Evolutionary conservation across 1,284 basidiomycete species (phyloP).

Genomic region (Coniophora puteana): DNA sequence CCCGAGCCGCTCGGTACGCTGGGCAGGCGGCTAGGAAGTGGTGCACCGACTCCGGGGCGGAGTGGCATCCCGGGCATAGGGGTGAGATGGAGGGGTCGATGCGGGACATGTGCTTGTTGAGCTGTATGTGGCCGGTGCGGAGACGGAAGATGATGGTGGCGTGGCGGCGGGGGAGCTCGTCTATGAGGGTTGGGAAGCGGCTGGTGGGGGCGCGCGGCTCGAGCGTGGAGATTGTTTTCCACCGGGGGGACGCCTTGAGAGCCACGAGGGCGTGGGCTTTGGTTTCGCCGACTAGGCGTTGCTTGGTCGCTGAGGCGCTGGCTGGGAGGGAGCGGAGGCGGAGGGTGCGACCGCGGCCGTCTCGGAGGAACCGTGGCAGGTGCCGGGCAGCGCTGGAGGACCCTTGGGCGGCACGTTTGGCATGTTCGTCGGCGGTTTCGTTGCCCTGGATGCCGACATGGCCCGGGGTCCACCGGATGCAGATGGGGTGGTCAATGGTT

Average conservation of each 20-base stretch:
- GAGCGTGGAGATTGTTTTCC: neutral
- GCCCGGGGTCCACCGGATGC: slow-evolving; percentile 2
- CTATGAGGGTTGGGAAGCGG: slow-evolving; percentile 3
- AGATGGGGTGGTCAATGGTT: too few relatives aligned
- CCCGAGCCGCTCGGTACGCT: neutral
- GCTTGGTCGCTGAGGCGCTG: slow-evolving; percentile 3
- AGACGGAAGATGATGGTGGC: slow-evolving; percentile 23
- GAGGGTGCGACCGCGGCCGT: too few relatives aligned
- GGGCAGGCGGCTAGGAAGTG: slow-evolving; percentile 25
- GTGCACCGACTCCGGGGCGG: slow-evolving; percentile 12
- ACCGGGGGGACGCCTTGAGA: neutral
- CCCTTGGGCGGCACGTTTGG: neutral
- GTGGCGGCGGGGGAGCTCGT: slow-evolving; percentile 3
- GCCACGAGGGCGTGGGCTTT: neutral
- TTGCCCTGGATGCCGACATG: slow-evolving; percentile 3
- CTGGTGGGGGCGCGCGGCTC: neutral
- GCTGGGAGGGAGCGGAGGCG: neutral
- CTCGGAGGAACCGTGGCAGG: neutral
- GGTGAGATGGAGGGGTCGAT: slow-evolving; percentile 11
- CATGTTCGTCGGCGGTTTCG: neutral
- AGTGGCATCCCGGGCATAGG: slow-evolving; percentile 19
- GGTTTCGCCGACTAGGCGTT: neutral
- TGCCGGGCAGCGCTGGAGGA: neutral
- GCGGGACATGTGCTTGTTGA: slow-evolving; percentile 20
- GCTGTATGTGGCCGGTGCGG: slow-evolving; percentile 20